phyloP scores from a whole-genome alignment of 768 basidiomycete genomes.

The Kwoniella mangroviensis region DNA sequence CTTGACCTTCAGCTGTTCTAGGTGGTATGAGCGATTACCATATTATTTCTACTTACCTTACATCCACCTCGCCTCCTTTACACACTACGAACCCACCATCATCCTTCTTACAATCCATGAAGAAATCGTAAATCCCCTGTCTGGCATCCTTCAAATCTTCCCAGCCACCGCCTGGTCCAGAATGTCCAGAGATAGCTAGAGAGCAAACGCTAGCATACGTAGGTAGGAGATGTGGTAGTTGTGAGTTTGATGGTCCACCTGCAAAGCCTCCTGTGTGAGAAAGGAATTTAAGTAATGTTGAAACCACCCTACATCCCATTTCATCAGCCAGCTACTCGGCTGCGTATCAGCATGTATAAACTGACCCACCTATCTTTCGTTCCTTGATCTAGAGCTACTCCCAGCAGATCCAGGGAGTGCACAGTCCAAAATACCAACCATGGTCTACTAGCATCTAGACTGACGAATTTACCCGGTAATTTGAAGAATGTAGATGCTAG shows the following conservation, averaged over 20 bases:
- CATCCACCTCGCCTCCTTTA: constrained; percentile 87
- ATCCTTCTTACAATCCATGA: constrained; percentile 86
- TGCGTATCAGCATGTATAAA: background rate
- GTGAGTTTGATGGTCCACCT: constrained; percentile 76
- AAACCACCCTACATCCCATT: constrained; percentile 65
- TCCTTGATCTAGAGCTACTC: constrained; percentile 75
- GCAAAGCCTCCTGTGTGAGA: constrained; percentile 87
- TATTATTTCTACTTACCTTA: constrained; percentile 66
- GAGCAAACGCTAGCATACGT: constrained; percentile 87
- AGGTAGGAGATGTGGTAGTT: constrained; percentile 82
- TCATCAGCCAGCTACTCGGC: constrained; percentile 6
- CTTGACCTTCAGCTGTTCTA: background rate
- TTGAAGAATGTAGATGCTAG: constrained; percentile 74
- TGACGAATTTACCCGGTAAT: constrained; percentile 76
- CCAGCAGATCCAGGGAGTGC: constrained; percentile 78
- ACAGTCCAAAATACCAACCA: constrained; percentile 95
- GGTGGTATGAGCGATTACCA: background rate
- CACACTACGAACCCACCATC: constrained; percentile 94
- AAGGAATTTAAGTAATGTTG: constrained; percentile 80
- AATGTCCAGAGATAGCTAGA: constrained; percentile 77
- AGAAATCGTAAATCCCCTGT: constrained; percentile 79
- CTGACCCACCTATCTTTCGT: constrained; percentile 71
- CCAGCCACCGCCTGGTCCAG: constrained; percentile 62
- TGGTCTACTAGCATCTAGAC: constrained; percentile 91
- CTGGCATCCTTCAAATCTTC: constrained; percentile 84